A percentile compares a stretch with the other conserved stretches of the same genome.
These are phyloP conservation scores for Fraxinus xanthoxyloides DNA, from an alignment of 305 asterid species.

Conservation along the genomic window DNA sequence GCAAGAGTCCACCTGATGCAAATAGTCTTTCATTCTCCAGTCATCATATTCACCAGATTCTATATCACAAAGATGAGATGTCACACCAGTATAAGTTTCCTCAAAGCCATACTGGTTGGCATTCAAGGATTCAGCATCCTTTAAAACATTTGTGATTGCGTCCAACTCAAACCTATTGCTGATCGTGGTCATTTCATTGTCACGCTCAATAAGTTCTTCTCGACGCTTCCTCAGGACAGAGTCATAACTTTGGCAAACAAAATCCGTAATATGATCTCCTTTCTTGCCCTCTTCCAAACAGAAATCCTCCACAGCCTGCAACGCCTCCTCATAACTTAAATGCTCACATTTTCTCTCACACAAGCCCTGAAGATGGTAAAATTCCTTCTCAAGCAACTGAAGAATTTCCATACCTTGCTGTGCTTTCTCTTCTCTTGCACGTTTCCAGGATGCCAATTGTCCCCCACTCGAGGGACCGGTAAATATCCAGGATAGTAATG, in stretches of 20 bases:
- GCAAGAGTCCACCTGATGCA: constrained; percentile 82
- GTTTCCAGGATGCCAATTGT: constrained; percentile 63
- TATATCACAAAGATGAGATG: constrained; percentile 67
- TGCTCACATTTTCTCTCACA: constrained; percentile 90
- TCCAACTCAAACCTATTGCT: constrained; percentile 73
- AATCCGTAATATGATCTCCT: constrained; percentile 70
- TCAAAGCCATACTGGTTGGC: constrained; percentile 72
- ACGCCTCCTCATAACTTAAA: constrained; percentile 73
- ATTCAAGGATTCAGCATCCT: constrained; percentile 78
- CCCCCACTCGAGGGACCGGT: constrained; percentile 69
- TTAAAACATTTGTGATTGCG: constrained; percentile 76
- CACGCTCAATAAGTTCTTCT: constrained; percentile 64
- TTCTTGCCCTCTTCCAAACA: constrained; percentile 80
- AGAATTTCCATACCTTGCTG: constrained; percentile 70
- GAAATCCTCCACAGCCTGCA: constrained; percentile 77
- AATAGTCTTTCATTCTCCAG: constrained; percentile 69
- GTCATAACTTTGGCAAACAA: constrained; percentile 59
- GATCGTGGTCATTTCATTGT: constrained; percentile 41
- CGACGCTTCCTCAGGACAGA: constrained; percentile 65
- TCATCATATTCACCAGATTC: constrained; percentile 84
- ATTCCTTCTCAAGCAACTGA: constrained; percentile 79
- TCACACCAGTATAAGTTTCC: constrained; percentile 58
- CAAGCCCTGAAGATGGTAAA: constrained; percentile 63
- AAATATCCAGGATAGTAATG: constrained; percentile 83
- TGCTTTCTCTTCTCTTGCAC: constrained; percentile 59